These are phyloP conservation scores for Syncephalastrum monosporum DNA, from an alignment of 371 early-diverging fungal species.

Conservation along the genomic window DNA sequence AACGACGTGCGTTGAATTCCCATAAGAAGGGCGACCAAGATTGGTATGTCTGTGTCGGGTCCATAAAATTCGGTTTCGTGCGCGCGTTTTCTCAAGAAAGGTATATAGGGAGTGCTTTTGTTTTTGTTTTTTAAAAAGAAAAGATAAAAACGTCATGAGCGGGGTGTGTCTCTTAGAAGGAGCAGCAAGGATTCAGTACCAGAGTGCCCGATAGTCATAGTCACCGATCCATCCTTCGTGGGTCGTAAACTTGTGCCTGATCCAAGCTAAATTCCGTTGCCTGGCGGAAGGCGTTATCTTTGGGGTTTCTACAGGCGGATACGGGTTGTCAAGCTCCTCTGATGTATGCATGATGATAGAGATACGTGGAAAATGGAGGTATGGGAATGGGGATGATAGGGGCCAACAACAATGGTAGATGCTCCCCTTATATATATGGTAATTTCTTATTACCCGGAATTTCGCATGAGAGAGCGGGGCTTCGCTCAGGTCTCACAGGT, in stretches of 20 bases:
- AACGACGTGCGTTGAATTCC: conserved; percentile 23
- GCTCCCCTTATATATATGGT: no score
- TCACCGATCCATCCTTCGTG: conserved; percentile 25
- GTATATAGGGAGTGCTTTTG: conserved; percentile 23
- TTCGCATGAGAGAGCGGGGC: no score
- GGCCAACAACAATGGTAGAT: no score
- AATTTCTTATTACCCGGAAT: no score
- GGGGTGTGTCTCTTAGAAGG: not conserved
- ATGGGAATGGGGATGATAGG: no score
- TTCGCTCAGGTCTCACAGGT: no score
- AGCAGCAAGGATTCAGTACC: conserved; percentile 11
- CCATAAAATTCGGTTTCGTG: conserved; percentile 25
- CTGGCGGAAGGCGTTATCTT: no score
- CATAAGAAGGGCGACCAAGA: conserved; percentile 30
- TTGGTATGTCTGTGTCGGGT: conserved; percentile 24
- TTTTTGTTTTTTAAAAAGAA: no score
- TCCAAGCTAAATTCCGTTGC: not conserved
- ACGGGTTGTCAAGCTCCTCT: no score
- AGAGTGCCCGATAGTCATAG: conserved; percentile 29
- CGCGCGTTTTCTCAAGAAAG: conserved; percentile 11
- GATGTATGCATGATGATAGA: no score
- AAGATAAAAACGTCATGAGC: not conserved
- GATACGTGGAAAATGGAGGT: no score
- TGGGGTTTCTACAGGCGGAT: no score
- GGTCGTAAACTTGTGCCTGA: conserved; percentile 1